Evolutionary conservation across 2,329 filamentous ascomycete species (phyloP).

Genomic region (Tolypocladium inflatum): DNA sequence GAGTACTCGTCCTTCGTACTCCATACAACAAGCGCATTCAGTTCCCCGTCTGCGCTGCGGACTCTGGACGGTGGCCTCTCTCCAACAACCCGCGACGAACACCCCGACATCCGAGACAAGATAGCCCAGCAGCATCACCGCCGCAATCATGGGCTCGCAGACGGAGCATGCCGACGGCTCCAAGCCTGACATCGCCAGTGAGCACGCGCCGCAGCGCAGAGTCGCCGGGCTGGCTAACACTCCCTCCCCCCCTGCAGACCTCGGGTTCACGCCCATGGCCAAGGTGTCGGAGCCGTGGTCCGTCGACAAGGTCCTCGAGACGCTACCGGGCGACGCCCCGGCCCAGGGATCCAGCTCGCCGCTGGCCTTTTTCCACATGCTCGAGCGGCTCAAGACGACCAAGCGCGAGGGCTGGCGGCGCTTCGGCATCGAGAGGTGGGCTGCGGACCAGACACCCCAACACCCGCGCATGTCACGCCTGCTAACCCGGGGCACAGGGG

Average conservation of each 20-base stretch:
- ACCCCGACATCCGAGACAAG: neutral
- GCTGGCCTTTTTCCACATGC: conserved; percentile 85
- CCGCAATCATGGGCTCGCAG: conserved; percentile 1
- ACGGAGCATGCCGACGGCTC: neutral
- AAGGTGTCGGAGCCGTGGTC: conserved; percentile 41
- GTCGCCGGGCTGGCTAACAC: neutral
- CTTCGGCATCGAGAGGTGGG: conserved; percentile 61
- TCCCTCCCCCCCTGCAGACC: conserved; percentile 8
- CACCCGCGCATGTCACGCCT: no score
- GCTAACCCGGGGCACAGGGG: conserved; percentile 35
- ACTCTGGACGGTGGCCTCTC: neutral
- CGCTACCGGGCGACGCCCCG: conserved; percentile 46
- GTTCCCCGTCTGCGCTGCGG: neutral
- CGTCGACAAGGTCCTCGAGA: conserved; percentile 53
- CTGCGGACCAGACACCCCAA: neutral
- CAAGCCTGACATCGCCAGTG: conserved; percentile 14
- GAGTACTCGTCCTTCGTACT: no score
- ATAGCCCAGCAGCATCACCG: neutral
- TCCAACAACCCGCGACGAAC: neutral
- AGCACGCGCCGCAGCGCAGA: neutral
- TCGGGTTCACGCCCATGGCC: conserved; percentile 25
- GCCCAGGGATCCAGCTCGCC: conserved; percentile 59
- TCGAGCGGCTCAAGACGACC: conserved; percentile 90
- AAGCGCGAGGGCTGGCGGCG: conserved; percentile 94
- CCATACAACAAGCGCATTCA: neutral